Evolutionary conservation across 108 stramenopile species (phyloP).

Genomic region (Fragilariopsis cylindrus): DNA sequence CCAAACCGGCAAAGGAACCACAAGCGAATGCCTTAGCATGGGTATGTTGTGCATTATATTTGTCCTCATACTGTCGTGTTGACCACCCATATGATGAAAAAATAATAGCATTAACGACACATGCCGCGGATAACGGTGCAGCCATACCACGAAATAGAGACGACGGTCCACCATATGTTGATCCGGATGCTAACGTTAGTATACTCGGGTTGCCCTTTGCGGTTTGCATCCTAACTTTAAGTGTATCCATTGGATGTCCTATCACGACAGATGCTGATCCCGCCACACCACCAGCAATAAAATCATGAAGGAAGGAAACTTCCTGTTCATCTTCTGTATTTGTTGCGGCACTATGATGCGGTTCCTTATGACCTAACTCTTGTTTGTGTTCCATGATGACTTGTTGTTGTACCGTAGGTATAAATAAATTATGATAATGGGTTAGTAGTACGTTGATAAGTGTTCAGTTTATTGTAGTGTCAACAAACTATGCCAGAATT

Average conservation of each 20-base stretch:
- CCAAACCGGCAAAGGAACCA: slow-evolving; percentile 85
- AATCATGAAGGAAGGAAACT: slow-evolving; percentile 76
- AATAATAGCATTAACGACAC: slow-evolving; percentile 85
- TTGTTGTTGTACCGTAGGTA: background rate
- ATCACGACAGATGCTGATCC: slow-evolving; percentile 83
- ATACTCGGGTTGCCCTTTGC: slow-evolving; percentile 13
- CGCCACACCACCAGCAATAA: slow-evolving; percentile 81
- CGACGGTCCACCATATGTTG: slow-evolving; percentile 46
- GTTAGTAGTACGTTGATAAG: background rate
- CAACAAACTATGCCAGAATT: too few species aligned
- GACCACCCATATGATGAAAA: slow-evolving; percentile 84
- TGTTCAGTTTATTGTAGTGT: too few species aligned
- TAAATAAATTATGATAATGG: slow-evolving; percentile 1
- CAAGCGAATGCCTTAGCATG: slow-evolving; percentile 61
- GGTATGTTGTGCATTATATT: background rate
- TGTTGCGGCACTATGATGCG: background rate
- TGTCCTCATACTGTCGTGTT: slow-evolving; percentile 69
- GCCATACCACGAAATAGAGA: slow-evolving; percentile 89
- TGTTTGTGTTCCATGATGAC: slow-evolving; percentile 39
- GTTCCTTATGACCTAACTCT: slow-evolving; percentile 32
- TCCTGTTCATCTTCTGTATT: slow-evolving; percentile 32
- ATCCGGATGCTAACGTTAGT: slow-evolving; percentile 7
- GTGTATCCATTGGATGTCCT: slow-evolving; percentile 94
- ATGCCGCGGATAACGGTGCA: slow-evolving; percentile 80
- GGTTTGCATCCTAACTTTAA: slow-evolving; percentile 66